phyloP scores from a whole-genome alignment of 176 grass and related monocot genomes.

The Avena sativa region DNA sequence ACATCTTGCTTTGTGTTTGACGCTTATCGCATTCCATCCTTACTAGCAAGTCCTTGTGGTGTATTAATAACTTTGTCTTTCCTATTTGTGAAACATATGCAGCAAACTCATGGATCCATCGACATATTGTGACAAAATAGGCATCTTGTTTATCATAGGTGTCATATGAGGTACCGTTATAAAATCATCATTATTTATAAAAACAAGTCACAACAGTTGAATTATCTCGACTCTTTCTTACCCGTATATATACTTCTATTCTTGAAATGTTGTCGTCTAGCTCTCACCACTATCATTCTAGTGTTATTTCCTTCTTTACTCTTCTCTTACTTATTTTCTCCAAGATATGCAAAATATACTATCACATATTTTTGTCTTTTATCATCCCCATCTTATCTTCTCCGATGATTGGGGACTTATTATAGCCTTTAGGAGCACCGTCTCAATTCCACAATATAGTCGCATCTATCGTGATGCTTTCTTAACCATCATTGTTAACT shows the following conservation, averaged over 20 bases:
- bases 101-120: not conserved
- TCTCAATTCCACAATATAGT: not conserved
- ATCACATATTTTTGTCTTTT: not conserved
- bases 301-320: fast-evolving
- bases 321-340: not conserved
- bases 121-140: not conserved
- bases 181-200: not conserved
- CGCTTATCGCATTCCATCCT: too few species aligned
- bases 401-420: not conserved
- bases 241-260: not conserved
- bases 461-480: not conserved
- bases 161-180: fast-evolving
- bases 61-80: not conserved
- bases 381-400: not conserved
- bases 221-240: fast-evolving
- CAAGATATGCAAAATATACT: not conserved
- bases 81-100: not conserved
- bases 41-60: not conserved
- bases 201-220: not conserved
- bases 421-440: not conserved
- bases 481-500: not conserved
- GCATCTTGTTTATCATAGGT: fast-evolving
- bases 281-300: not conserved
- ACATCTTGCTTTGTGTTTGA: not conserved
- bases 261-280: not conserved